Evolutionary conservation across 768 basidiomycete species (phyloP).

Genomic region (Agaricus bisporus): DNA sequence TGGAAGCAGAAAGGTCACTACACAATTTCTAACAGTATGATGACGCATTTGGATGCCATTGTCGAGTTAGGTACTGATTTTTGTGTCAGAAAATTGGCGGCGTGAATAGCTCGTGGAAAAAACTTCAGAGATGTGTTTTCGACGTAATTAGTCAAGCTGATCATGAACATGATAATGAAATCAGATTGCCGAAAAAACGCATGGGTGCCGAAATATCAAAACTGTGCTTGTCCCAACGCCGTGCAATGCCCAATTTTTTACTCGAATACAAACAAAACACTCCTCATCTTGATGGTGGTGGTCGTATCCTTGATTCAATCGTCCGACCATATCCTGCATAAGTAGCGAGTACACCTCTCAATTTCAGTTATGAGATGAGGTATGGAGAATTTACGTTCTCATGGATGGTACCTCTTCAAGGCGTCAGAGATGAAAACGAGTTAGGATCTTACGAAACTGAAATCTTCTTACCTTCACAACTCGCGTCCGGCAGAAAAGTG

Average conservation of each 20-base stretch:
- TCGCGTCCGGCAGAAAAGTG: constrained; percentile 53
- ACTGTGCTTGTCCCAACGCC: constrained; percentile 48
- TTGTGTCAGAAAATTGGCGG: too few relatives aligned
- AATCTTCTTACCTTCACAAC: constrained; percentile 66
- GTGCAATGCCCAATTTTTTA: constrained; percentile 49
- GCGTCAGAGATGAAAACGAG: background rate
- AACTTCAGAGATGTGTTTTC: too few relatives aligned
- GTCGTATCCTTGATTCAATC: constrained; percentile 68
- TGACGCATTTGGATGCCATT: too few relatives aligned
- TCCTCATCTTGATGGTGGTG: constrained; percentile 78
- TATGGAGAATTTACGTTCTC: constrained; percentile 59
- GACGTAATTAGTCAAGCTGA: too few relatives aligned
- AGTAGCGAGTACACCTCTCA: constrained; percentile 76
- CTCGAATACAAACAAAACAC: constrained; percentile 56
- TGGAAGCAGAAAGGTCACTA: too few relatives aligned
- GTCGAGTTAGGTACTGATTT: too few relatives aligned
- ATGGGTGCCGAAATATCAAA: too few relatives aligned
- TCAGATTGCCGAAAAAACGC: too few relatives aligned
- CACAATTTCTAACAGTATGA: too few relatives aligned
- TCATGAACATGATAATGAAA: too few relatives aligned
- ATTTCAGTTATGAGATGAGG: constrained; percentile 73
- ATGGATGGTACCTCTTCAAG: constrained; percentile 35
- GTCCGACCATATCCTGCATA: constrained; percentile 92
- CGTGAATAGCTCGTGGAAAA: too few relatives aligned
- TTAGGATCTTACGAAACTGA: constrained; percentile 62